phyloP scores from a whole-genome alignment of 345 rosid species.

The Chamaenerion angustifolium region DNA sequence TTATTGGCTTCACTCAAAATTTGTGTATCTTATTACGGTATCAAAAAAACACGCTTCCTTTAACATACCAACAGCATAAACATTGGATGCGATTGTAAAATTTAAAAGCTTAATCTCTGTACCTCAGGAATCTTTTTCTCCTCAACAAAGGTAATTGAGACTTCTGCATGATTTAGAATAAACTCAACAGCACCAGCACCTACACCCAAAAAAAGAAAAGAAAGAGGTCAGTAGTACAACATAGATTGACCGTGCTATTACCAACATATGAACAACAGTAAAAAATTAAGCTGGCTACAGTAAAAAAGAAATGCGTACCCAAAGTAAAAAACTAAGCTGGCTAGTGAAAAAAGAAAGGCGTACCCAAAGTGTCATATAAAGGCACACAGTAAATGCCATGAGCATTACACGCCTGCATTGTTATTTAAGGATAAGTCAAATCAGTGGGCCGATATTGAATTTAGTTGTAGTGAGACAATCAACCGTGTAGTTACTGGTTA shows the following conservation, averaged over 20 bases:
- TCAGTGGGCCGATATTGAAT: no score
- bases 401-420: constrained; percentile 94
- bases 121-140: constrained; percentile 89
- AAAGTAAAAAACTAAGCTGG: constrained; percentile 8
- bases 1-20: no score
- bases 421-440: constrained; percentile 4
- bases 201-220: constrained; percentile 14
- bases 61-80: no score
- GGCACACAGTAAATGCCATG: constrained; percentile 96
- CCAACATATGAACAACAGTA: no score
- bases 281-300: not conserved
- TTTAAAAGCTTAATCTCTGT: constrained; percentile 1
- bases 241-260: no score
- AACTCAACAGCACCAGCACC: constrained; percentile 95
- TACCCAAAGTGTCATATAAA: constrained; percentile 93
- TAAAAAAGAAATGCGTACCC: constrained; percentile 34
- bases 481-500: no score
- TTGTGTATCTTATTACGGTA: no score
- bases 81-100: no score
- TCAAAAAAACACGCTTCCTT: no score
- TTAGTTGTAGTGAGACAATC: no score
- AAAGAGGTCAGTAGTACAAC: constrained; percentile 4
- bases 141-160: constrained; percentile 77
- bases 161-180: constrained; percentile 77
- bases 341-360: constrained; percentile 5